Evolutionary conservation across 495 filamentous ascomycete genomes (phyloP).

Genomic region (Penicillium pulvis): DNA sequence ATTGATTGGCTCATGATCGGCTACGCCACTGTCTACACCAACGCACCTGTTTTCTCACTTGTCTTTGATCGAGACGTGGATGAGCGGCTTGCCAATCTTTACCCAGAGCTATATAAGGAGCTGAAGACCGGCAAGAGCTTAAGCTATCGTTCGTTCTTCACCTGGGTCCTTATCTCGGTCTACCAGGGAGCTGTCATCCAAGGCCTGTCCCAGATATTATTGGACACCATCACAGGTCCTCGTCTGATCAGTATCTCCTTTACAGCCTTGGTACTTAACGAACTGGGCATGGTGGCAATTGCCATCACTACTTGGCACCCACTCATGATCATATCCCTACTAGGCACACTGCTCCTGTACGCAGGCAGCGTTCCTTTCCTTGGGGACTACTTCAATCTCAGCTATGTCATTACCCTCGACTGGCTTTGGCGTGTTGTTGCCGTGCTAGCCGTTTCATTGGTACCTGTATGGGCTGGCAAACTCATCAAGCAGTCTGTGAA

Average conservation of each 20-base stretch:
- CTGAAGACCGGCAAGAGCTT: slow-evolving; percentile 81
- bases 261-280: slow-evolving; percentile 90
- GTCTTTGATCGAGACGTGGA: slow-evolving; percentile 96
- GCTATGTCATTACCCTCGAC: slow-evolving; percentile 73
- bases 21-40: slow-evolving; percentile 96
- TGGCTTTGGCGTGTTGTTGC: slow-evolving; percentile 89
- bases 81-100: slow-evolving; percentile 87
- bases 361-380: slow-evolving; percentile 84
- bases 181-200: slow-evolving; percentile 97
- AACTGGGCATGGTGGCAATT: slow-evolving; percentile 94
- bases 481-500: slow-evolving; percentile 78
- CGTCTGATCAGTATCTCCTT: slow-evolving; percentile 90
- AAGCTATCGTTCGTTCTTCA: slow-evolving; percentile 91
- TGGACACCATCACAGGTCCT: slow-evolving; percentile 65
- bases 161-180: slow-evolving; percentile 93
- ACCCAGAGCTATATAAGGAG: slow-evolving; percentile 97
- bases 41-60: slow-evolving; percentile 90
- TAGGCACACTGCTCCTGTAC: slow-evolving; percentile 80
- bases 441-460: slow-evolving; percentile 73
- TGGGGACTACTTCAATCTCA: slow-evolving; percentile 85
- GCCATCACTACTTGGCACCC: slow-evolving; percentile 97
- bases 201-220: slow-evolving; percentile 83
- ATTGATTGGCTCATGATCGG: slow-evolving; percentile 97
- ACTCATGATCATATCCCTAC: slow-evolving; percentile 81
- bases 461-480: slow-evolving; percentile 88